Evolutionary conservation across 805 yeast species (phyloP), one percentile per base, ranked within the genome.

Genomic region (Vanderwaltozyma yarrowii): DNA sequence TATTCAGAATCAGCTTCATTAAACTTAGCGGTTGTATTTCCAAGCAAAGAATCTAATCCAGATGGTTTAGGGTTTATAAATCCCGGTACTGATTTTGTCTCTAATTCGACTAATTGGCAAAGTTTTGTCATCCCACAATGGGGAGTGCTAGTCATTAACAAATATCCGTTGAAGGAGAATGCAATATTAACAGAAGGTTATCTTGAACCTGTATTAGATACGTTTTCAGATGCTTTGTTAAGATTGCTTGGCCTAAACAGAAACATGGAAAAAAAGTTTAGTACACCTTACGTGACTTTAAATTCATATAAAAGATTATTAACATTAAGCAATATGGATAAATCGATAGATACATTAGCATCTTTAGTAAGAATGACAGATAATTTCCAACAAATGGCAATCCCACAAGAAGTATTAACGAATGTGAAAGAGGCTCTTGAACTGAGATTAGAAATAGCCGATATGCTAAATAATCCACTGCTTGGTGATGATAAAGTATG

Each of bases 81-180:
- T 23, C 37, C 40, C 16, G 20, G 16, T 30, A 38, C 27, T 1
- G 14, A 15, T 0, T 14, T 23, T 8, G 24, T 26, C 2, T 20
- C 19, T 14, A 26, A 16, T 18, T 19, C 18, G 18, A 20, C 24
- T 11, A 39, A 43, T 17, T 58, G 61, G 60, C 38, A 49, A 35
- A 50, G 60, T 38, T 87, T 80, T 52, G 58, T 82, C 33, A 74
- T 89, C 17, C 94, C 96, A 7, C 94, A 83, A 60, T 88, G 95
- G 95, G 96, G 44, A 73, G 84, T 40, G 58, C 64, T 51, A 64
- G 80, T 45, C 52, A 63, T 55, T 68, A 79, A 56, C 32, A 49
- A 51, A 21, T 41, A 45, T n/a, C 51, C 62, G n/a, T 21, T 62
- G 10, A 42, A 45, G 9, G 32, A 38, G 31, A 46, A 55, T 50